Evolutionary conservation across 1,284 basidiomycete genomes (phyloP), one percentile per base, ranked within the genome.

Genomic region (Naganishia cerealis): DNA sequence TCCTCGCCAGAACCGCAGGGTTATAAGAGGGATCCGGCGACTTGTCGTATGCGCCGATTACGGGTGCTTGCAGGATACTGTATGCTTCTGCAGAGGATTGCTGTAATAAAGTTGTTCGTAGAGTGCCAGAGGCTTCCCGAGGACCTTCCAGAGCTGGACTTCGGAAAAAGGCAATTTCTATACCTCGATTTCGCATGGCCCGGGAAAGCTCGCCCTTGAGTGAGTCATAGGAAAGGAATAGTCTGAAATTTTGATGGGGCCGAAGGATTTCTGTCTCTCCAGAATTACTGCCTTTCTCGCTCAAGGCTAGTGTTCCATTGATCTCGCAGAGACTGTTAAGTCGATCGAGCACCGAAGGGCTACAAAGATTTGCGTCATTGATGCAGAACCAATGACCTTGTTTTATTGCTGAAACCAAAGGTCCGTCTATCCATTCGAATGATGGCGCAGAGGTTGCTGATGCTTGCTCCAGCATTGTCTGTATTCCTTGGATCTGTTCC

Each of bases 131-230:
- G 18, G 15, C 53, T 24, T 56, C 26, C 36, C 26, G 10, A 26
- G 16, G 36, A 5, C n/a, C 21, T 38, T 29, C 21, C 46, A 26
- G 8, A 18, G 36, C 39, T 21, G 48, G 52, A 24, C 29, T 63
- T 29, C 52, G 62, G 65, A 43, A 29, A 24, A 68, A 56, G 33
- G 85, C 85, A 43, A 99, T 85, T 79, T 99, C 96, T 52, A 98
- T 84, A 42, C 95, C 96, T 72, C 96, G 88, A 79, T 99, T 99
- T 50, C 96, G 88, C 96, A 99, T 99, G 0, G 96, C 96, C 46
- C 96, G 86, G 8, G 95, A 98, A 12, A 99, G 83, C 80, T 99
- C 96, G 57, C 96, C 97, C 72, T 90, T 86, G 70, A 88, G 87
- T 24, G 93, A 90, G 76, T 99, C 92, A 67, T 96, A 87, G 5